Evolutionary conservation across 768 basidiomycete genomes (phyloP).

Genomic region (Hygrocybe punicea): DNA sequence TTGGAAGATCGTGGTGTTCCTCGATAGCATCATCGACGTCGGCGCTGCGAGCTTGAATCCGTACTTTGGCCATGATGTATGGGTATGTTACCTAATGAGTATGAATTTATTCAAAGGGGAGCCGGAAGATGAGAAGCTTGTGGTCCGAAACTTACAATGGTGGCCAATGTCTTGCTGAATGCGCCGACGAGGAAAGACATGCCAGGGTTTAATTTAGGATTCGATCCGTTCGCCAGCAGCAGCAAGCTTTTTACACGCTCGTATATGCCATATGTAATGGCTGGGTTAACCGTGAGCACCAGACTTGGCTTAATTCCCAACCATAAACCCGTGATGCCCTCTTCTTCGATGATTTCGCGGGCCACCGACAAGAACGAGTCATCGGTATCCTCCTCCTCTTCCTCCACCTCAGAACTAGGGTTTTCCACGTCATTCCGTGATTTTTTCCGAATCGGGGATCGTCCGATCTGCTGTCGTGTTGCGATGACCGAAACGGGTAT

Average conservation of each 20-base stretch:
- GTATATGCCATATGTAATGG: slow-evolving; percentile 94
- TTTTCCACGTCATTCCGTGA: neutral
- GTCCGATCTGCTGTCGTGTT: slow-evolving; percentile 90
- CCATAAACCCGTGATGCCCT: slow-evolving; percentile 88
- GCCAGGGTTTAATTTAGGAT: slow-evolving; percentile 69
- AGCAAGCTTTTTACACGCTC: slow-evolving; percentile 83
- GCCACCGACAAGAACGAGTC: slow-evolving; percentile 80
- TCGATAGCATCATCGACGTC: slow-evolving; percentile 49
- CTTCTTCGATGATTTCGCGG: slow-evolving; percentile 82
- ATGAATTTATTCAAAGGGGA: neutral
- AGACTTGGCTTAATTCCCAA: slow-evolving; percentile 87
- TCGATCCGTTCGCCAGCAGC: slow-evolving; percentile 49
- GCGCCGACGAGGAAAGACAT: slow-evolving; percentile 86
- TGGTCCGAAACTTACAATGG: slow-evolving; percentile 60
- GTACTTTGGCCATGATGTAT: slow-evolving; percentile 95
- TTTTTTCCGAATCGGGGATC: slow-evolving; percentile 11
- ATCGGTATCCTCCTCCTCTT: slow-evolving; percentile 38
- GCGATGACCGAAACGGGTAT: slow-evolving; percentile 98
- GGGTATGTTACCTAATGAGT: slow-evolving; percentile 93
- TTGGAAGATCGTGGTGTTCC: slow-evolving; percentile 38
- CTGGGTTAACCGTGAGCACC: slow-evolving; percentile 95
- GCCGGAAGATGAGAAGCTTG: neutral
- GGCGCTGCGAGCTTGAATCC: slow-evolving; percentile 81
- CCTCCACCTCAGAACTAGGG: slow-evolving; percentile 6
- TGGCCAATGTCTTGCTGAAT: slow-evolving; percentile 90